Base-by-base conservation (phyloP, 805 yeast genomes). In the Ogataea sp. region DNA sequence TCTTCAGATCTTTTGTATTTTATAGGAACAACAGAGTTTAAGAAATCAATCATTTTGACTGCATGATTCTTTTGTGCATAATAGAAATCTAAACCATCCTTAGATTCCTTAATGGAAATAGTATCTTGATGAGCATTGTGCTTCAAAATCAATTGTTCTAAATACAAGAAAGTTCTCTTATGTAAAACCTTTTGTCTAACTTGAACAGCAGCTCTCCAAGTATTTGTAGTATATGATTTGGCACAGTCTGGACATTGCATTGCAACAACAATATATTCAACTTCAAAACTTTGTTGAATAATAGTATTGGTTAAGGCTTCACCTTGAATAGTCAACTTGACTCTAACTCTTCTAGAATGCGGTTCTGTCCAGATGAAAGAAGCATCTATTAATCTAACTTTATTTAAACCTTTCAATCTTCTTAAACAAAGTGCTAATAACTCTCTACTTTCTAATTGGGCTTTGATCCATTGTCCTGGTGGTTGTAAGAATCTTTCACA, bases 161-260 rank as follows among this genome's bases (percentile, higher is more conserved):
- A 75, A 56, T 86, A 93, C 60, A 90, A 74, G 61, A 93, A 90
- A 8, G 99, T 93, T 72, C 96, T 82, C 67, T 93, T 93, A 64
- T 93, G 98, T 15, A 86, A 78, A 28, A 93, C 98, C 60, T 94
- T 93, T 65, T 93, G 99, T 67, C 99, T 82, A 52, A 94, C 83
- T 68, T 93, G 99, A 28, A 94, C 95, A 23, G 90, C 78, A 25
- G 99, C 97, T 63, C 93, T 83, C 98, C 98, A 93, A 4, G 97
- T 94, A 62, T 93, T 87, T 21, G 94, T 83, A 25, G 99, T 93
- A 56, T 83, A 93, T 1, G 96, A 83, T 62, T 87, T 89, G 40
- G 97, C 98, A 78, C 99, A 93, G 65, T 90, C 97, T 3, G 96
- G 82, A 71, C 99, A 93, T 70, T 93, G 98, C 84, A 84, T 85